phyloP scores from a whole-genome alignment of 1,139 yeast genomes.

The Suhomyces wounanorum region DNA sequence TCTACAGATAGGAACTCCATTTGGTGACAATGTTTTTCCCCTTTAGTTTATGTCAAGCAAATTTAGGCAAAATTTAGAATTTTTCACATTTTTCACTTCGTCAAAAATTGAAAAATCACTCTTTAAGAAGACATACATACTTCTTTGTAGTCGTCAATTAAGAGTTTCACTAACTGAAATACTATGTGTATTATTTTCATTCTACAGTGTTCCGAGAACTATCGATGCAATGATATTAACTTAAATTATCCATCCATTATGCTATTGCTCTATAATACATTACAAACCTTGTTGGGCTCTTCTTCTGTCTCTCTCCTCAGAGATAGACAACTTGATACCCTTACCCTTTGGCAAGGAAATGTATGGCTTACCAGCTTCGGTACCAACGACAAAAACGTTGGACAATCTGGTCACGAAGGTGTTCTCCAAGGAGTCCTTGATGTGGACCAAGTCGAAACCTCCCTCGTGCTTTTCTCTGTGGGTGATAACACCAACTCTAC shows the following conservation, averaged over 20 bases:
- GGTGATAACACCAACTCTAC: conserved; percentile 97
- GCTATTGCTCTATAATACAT: conserved; percentile 14
- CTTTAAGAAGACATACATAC: no score
- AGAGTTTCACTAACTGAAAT: no score
- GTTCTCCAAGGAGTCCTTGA: conserved; percentile 97
- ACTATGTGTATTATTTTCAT: no score
- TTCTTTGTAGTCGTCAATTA: not conserved
- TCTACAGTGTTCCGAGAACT: not conserved
- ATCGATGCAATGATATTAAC: not conserved
- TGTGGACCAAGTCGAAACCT: conserved; percentile 98
- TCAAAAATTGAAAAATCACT: no score
- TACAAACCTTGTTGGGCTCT: conserved; percentile 68
- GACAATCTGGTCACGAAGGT: conserved; percentile 96
- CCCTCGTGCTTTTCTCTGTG: conserved; percentile 99
- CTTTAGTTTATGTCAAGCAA: not conserved
- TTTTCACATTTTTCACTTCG: not conserved
- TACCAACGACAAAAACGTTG: conserved; percentile 95
- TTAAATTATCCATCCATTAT: not conserved
- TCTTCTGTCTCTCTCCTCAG: conserved; percentile 99
- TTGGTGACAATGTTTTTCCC: no score
- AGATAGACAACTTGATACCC: conserved; percentile 96
- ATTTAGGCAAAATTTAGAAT: not conserved
- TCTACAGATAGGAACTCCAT: no score
- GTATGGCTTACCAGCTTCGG: conserved; percentile 94
- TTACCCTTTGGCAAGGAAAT: conserved; percentile 99